Evolutionary conservation across 805 yeast species (phyloP).

Genomic region (Saccharomycopsis fermentans): DNA sequence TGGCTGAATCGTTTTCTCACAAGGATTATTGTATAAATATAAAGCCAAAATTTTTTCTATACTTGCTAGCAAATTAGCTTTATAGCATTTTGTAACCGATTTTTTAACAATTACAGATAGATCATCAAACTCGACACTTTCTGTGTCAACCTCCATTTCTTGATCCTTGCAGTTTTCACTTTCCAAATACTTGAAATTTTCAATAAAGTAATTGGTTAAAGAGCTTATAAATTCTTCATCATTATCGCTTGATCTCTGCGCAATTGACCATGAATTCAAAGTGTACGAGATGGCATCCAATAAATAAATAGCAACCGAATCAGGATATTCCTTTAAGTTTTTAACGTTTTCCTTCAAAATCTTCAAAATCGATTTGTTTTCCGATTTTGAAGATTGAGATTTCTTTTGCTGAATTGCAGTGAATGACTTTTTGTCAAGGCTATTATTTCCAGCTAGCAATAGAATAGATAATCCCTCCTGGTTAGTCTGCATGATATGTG

Average conservation of each 20-base stretch:
- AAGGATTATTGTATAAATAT: conserved; percentile 49
- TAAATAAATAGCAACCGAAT: conserved; percentile 53
- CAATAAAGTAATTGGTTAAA: conserved; percentile 22
- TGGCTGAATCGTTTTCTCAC: conserved; percentile 30
- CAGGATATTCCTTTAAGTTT: conserved; percentile 45
- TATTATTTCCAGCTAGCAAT: conserved; percentile 44
- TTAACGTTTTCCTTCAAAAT: conserved; percentile 47
- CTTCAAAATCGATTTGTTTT: conserved; percentile 36
- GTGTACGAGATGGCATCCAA: conserved; percentile 68
- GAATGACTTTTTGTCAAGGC: neutral
- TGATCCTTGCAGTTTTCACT: neutral
- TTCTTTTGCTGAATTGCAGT: neutral
- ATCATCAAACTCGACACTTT: conserved; percentile 4
- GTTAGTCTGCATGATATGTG: conserved; percentile 57
- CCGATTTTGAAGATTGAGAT: neutral
- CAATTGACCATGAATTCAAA: conserved; percentile 67
- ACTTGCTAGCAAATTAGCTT: conserved; percentile 50
- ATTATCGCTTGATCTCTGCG: conserved; percentile 38
- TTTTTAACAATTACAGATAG: conserved; percentile 12
- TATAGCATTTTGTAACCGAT: conserved; percentile 36
- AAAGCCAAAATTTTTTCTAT: conserved; percentile 70
- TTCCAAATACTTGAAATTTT: conserved; percentile 7
- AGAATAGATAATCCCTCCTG: conserved; percentile 72
- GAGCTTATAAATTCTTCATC: conserved; percentile 32
- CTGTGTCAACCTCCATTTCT: conserved; percentile 8